Evolutionary conservation across 2,329 filamentous ascomycete genomes (phyloP).

Genomic region (Aspergillus latus): DNA sequence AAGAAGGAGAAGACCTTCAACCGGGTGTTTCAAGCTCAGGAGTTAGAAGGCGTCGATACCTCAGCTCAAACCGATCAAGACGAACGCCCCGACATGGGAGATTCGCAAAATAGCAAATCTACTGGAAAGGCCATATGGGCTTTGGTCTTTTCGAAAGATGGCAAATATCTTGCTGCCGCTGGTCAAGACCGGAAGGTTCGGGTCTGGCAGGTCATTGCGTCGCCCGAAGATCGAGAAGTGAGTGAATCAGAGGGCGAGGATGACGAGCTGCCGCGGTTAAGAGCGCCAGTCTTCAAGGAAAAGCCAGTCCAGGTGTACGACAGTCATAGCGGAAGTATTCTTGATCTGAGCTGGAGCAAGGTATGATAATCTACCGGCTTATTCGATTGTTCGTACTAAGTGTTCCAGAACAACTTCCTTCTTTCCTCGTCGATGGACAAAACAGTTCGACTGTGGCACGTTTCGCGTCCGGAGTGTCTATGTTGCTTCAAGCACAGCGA

Average conservation of each 20-base stretch:
- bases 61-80: slow-evolving; percentile 32
- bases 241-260: slow-evolving; percentile 70
- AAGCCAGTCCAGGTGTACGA: slow-evolving; percentile 76
- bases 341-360: slow-evolving; percentile 97
- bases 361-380: slow-evolving; percentile 32
- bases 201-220: slow-evolving; percentile 85
- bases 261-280: slow-evolving; percentile 62
- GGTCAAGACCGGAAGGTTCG: slow-evolving; percentile 84
- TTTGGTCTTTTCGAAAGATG: slow-evolving; percentile 88
- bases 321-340: slow-evolving; percentile 79
- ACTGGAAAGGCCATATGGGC: slow-evolving; percentile 78
- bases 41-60: slow-evolving; percentile 66
- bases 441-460: slow-evolving; percentile 91
- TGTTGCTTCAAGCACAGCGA: slow-evolving; percentile 94
- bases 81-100: slow-evolving; percentile 25
- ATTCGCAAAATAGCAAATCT: slow-evolving; percentile 25
- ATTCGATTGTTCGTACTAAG: not conserved
- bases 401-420: slow-evolving; percentile 77
- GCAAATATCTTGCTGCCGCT: slow-evolving; percentile 85
- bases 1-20: slow-evolving; percentile 83
- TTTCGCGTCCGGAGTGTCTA: slow-evolving; percentile 78
- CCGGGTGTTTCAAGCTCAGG: slow-evolving; percentile 86
- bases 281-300: slow-evolving; percentile 83
- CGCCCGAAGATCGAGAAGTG: slow-evolving; percentile 70
- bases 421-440: slow-evolving; percentile 98